Conservation (phyloP, 192 early-diverging fungal genomes). For the Backusella morwellensis region DNA sequence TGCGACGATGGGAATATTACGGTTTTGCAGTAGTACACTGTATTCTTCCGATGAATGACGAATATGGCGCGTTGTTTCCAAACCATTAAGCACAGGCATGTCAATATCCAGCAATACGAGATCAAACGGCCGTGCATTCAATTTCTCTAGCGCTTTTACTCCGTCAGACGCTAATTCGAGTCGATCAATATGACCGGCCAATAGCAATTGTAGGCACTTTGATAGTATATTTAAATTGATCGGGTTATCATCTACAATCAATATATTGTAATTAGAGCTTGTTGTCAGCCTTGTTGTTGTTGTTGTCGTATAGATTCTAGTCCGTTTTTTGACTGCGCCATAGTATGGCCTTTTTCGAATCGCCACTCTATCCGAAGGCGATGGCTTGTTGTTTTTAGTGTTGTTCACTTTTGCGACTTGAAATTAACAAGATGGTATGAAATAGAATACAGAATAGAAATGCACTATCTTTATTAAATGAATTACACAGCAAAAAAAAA, state of each 20-base stretch:
- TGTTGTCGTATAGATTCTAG: neutral
- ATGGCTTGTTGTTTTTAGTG: neutral
- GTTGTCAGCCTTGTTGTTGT: neutral
- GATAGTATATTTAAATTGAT: slow-evolving; percentile 60
- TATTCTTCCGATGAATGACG: slow-evolving; percentile 33
- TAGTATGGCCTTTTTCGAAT: slow-evolving; percentile 1
- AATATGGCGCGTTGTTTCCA: slow-evolving; percentile 53
- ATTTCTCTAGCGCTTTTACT: slow-evolving; percentile 41
- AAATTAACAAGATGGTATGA: too few relatives aligned
- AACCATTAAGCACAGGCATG: slow-evolving; percentile 58
- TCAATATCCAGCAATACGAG: slow-evolving; percentile 66
- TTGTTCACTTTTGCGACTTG: neutral
- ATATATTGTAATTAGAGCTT: slow-evolving; percentile 7
- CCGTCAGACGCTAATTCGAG: slow-evolving; percentile 48
- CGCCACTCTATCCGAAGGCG: neutral
- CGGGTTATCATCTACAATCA: slow-evolving; percentile 65
- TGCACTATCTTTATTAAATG: neutral
- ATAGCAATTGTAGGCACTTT: slow-evolving; percentile 38
- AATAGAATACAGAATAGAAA: neutral
- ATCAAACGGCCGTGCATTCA: slow-evolving; percentile 49
- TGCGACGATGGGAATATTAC: slow-evolving; percentile 56
- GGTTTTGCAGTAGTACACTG: slow-evolving; percentile 44
- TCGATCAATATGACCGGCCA: neutral
- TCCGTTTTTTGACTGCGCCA: neutral
- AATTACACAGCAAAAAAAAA: neutral